Evolutionary conservation across 2,329 filamentous ascomycete species (phyloP), one percentile per base, ranked within the genome.

Genomic region (Cryphonectria naterciae): DNA sequence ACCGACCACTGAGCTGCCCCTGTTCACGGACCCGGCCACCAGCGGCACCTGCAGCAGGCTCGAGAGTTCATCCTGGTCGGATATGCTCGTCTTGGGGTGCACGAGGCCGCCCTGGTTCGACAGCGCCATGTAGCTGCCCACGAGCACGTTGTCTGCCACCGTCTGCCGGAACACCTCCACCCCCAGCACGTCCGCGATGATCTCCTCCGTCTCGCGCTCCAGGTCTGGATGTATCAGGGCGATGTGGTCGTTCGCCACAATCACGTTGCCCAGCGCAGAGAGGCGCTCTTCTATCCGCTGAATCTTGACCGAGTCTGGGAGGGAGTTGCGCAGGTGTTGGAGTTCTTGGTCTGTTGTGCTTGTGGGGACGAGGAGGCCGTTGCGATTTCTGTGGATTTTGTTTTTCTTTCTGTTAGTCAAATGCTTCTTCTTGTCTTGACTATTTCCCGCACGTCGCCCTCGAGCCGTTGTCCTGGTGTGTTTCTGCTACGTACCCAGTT

Each of bases 331-430:
- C 77, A 99, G 87, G 83, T 99, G 96, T 84, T 98, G 95, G 74
- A 99, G 88, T 86, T 99, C 96, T 86, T 99, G 96, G 84, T 99
- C 96, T 76, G 95, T 97, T 73, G 96, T 98, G 72, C 92, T 94
- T 69, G 95, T 98, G 73, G 96, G 96, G 70, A 99, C 95, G 74
- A 99, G 91, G 74, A 99, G 93, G 77, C 96, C 96, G 82, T 97
- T 97, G 81, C 94, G 93, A 89, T 99, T 99, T 78, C 94, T 93
- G 74, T 70, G 37, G 15, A n/a, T 56, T 22, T 6, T 11, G 15
- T 54, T 19, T 10, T 13, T 15, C 8, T 7, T 13, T 13, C 10
- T 54, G 72, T 77, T 67, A 75, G 75, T 67, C 13, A 61, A 7
- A 49, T 49, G 46, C 22, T 11, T 11, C 4, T 49, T 4, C 22